Evolutionary conservation across 352 stramenopile species (phyloP).

Genomic region (Poterioochromonas sp.): DNA sequence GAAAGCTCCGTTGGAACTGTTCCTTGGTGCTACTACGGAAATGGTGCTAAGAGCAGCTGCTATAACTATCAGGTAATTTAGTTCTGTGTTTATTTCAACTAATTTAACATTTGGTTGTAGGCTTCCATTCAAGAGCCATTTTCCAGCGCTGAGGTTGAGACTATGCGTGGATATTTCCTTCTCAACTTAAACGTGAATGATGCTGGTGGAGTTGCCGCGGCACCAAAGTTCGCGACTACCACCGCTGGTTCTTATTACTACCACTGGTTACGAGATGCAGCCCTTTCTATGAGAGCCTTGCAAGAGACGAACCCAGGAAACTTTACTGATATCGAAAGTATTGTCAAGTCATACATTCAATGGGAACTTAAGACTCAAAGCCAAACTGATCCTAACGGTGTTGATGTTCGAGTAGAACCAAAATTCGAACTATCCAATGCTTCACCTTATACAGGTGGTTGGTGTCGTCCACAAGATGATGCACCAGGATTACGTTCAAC

Average conservation of each 20-base stretch:
- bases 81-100: not conserved
- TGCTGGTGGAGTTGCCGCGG: slow-evolving; percentile 34
- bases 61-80: not conserved
- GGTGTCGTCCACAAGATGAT: slow-evolving; percentile 41
- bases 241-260: slow-evolving; percentile 40
- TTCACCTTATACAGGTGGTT: slow-evolving; percentile 31
- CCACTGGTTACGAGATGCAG: slow-evolving; percentile 38
- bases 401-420: slow-evolving; percentile 38
- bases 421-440: slow-evolving; percentile 38
- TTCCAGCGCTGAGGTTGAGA: not conserved
- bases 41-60: not conserved
- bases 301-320: slow-evolving; percentile 27
- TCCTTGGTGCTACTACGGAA: slow-evolving; percentile 18
- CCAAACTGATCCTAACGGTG: slow-evolving; percentile 33
- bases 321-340: slow-evolving; percentile 8
- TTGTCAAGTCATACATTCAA: slow-evolving; percentile 32
- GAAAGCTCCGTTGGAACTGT: not conserved
- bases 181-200: slow-evolving; percentile 35
- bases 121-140: not conserved
- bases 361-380: slow-evolving; percentile 34
- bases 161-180: slow-evolving; percentile 29
- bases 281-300: slow-evolving; percentile 36
- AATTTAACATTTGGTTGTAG: not conserved
- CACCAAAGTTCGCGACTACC: slow-evolving; percentile 36
- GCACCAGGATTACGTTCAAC: slow-evolving; percentile 37